These are phyloP conservation scores for Emericellopsis atlantica DNA, from an alignment of 2,329 filamentous ascomycete genomes.

Conservation along the genomic window DNA sequence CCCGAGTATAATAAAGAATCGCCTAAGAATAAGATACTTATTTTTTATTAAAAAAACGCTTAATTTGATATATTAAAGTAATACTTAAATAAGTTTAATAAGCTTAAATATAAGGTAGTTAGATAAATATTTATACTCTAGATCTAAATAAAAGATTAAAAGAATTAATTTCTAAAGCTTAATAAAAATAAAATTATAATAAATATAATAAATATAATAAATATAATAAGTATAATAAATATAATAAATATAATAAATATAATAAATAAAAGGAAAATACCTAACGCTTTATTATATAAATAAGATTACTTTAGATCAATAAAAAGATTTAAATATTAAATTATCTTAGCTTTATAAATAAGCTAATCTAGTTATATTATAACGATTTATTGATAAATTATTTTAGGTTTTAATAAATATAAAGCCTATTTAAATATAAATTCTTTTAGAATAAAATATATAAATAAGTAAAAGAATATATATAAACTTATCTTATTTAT, in stretches of 20 bases:
- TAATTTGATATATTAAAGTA: neutral
- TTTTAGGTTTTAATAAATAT: slow-evolving; percentile 1
- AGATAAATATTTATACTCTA: neutral
- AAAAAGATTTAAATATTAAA: neutral
- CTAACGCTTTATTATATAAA: neutral
- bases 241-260: neutral
- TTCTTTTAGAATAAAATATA: neutral
- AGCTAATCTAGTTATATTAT: neutral
- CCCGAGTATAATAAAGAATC: no score
- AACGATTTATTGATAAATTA: neutral
- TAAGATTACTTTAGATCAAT: neutral
- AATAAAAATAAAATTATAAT: neutral
- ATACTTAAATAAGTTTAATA: neutral
- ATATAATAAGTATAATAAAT: neutral
- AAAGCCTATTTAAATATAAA: neutral
- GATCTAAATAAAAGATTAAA: no score
- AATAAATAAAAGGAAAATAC: neutral
- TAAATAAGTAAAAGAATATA: neutral
- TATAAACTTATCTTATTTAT: neutral
- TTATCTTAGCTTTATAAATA: neutral
- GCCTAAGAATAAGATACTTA: neutral
- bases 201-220: neutral
- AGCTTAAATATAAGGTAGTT: neutral
- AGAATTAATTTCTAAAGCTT: neutral
- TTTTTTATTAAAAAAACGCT: neutral